phyloP scores from a whole-genome alignment of 1,284 basidiomycete genomes.

The Austroboletus novae-zelandiae region DNA sequence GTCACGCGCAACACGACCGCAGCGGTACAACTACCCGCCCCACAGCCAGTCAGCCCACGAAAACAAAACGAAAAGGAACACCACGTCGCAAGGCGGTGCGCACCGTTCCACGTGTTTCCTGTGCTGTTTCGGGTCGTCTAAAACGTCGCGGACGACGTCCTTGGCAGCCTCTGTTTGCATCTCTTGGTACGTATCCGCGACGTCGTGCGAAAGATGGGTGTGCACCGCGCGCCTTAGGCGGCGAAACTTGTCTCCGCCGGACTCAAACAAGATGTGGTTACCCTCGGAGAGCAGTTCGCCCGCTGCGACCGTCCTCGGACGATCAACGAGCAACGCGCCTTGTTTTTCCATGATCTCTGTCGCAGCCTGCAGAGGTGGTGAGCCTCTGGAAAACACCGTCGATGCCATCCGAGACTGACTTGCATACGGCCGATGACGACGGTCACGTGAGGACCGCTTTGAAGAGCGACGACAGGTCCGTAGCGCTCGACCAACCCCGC shows the following conservation, averaged over 20 bases:
- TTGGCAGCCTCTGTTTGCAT: slow-evolving; percentile 35
- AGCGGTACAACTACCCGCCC: slow-evolving; percentile 49
- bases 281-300: slow-evolving; percentile 26
- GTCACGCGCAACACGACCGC: slow-evolving; percentile 61
- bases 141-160: slow-evolving; percentile 36
- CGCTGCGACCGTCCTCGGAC: slow-evolving; percentile 26
- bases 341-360: slow-evolving; percentile 35
- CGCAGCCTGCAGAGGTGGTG: slow-evolving; percentile 7
- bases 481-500: slow-evolving; percentile 26
- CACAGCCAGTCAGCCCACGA: neutral
- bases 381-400: neutral
- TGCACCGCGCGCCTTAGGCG: slow-evolving; percentile 33
- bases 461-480: slow-evolving; percentile 31
- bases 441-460: slow-evolving; percentile 21
- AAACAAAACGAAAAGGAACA: neutral
- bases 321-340: slow-evolving; percentile 27
- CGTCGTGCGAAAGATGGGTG: slow-evolving; percentile 36
- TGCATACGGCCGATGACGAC: slow-evolving; percentile 31
- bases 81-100: neutral
- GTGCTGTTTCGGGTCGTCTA: slow-evolving; percentile 35
- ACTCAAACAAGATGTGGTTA: slow-evolving; percentile 18
- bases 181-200: slow-evolving; percentile 31
- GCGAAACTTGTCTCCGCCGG: slow-evolving; percentile 24
- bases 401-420: slow-evolving; percentile 16
- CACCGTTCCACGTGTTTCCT: slow-evolving; percentile 33